Conservation (phyloP, 2,329 filamentous ascomycete species). For the Clonostachys solani region DNA sequence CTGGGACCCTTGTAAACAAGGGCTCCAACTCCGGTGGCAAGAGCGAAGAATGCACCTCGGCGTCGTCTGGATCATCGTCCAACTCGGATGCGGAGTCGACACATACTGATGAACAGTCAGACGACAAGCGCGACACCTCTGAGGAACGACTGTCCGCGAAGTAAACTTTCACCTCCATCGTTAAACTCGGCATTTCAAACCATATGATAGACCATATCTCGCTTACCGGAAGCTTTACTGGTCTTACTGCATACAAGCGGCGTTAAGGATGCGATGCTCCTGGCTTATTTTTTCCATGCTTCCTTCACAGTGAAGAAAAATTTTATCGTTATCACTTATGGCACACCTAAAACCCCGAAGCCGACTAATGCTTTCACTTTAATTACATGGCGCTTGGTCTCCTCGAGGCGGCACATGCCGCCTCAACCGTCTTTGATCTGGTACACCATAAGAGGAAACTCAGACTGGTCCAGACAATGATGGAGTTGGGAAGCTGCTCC, state of each 20-base stretch:
- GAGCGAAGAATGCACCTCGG: slow-evolving; percentile 22
- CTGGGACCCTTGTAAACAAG: slow-evolving; percentile 30
- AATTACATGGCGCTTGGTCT: too few relatives aligned
- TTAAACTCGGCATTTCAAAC: too few relatives aligned
- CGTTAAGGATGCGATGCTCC: slow-evolving; percentile 1
- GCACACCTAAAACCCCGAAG: too few relatives aligned
- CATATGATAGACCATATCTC: not conserved
- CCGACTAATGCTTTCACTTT: too few relatives aligned
- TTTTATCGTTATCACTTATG: too few relatives aligned
- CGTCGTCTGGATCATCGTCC: slow-evolving; percentile 10
- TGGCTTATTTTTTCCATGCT: not conserved
- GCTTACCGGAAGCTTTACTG: not conserved
- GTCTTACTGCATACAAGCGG: slow-evolving; percentile 1
- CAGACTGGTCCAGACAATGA: too few relatives aligned
- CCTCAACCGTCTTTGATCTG: too few relatives aligned
- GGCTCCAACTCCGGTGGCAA: slow-evolving; percentile 4
- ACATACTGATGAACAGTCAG: not conserved
- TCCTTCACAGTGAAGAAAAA: not conserved
- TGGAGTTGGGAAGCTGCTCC: too few relatives aligned
- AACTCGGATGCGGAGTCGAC: slow-evolving; percentile 31
- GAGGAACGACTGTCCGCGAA: slow-evolving; percentile 8
- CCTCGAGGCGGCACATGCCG: too few relatives aligned
- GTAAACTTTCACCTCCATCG: too few relatives aligned
- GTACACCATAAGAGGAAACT: too few relatives aligned
- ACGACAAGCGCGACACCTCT: slow-evolving; percentile 12